Conservation (phyloP, 306 rosid genomes). For the Neltuma alba region DNA sequence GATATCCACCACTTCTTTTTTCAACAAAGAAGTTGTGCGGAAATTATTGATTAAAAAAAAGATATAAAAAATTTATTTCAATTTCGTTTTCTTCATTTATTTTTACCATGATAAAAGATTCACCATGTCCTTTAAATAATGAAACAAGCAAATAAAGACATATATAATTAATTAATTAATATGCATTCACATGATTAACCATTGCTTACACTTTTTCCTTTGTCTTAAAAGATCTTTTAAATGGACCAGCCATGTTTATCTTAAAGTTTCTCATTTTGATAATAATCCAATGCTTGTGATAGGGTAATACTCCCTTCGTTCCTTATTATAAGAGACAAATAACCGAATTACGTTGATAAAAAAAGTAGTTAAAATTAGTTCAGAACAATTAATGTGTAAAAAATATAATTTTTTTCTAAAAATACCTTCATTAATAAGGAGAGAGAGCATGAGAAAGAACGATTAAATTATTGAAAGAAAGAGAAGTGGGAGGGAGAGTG, state of each 20-base stretch:
- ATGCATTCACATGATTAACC: not conserved
- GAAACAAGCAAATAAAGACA: not conserved
- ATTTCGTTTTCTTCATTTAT: not conserved
- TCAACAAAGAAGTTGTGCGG: not conserved
- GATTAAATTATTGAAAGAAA: no score
- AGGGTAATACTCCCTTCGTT: no score
- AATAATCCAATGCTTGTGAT: constrained; percentile 14
- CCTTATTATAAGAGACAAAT: no score
- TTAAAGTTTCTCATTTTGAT: constrained; percentile 15
- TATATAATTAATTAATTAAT: not conserved
- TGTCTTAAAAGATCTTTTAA: not conserved
- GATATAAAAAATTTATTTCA: not conserved
- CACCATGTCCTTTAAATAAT: not conserved
- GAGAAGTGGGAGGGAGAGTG: no score
- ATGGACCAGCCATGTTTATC: not conserved
- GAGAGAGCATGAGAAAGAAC: no score
- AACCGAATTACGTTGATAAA: no score
- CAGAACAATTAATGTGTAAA: no score
- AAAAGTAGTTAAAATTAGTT: no score
- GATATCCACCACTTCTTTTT: not conserved
- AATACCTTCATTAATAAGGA: no score
- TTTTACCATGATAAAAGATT: not conserved
- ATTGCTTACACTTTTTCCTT: not conserved
- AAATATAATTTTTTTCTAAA: no score
- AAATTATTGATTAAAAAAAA: not conserved